These are phyloP conservation scores for Mycena rebaudengoi DNA, from an alignment of 768 basidiomycete genomes.

Conservation along the genomic window DNA sequence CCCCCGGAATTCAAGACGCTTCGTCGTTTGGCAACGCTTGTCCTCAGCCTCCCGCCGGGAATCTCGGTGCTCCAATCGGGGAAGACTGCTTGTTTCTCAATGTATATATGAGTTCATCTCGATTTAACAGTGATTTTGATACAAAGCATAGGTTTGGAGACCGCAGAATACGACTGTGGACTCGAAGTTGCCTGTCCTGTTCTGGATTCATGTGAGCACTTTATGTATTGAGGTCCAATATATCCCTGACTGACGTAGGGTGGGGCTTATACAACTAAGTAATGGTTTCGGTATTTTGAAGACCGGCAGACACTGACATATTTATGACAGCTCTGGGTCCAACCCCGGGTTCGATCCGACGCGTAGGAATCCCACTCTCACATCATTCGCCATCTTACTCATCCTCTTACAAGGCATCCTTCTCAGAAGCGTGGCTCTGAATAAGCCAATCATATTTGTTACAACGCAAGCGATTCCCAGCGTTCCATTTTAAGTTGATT, in stretches of 20 bases:
- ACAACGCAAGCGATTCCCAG: slow-evolving; percentile 46
- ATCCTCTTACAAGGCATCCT: slow-evolving; percentile 52
- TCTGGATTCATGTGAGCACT: slow-evolving; percentile 46
- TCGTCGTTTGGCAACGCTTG: slow-evolving; percentile 63
- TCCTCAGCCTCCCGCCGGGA: slow-evolving; percentile 50
- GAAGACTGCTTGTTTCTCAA: slow-evolving; percentile 69
- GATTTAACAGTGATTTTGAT: no score
- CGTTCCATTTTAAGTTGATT: background rate
- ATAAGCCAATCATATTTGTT: slow-evolving; percentile 65
- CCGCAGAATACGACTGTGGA: slow-evolving; percentile 35
- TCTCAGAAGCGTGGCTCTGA: slow-evolving; percentile 52
- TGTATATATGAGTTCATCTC: slow-evolving; percentile 42
- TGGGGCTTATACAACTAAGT: slow-evolving; percentile 52
- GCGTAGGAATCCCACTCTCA: slow-evolving; percentile 39
- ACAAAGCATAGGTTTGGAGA: slow-evolving; percentile 50
- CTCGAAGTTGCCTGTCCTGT: slow-evolving; percentile 47
- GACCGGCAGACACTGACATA: no score
- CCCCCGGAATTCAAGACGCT: slow-evolving; percentile 48
- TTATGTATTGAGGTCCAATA: background rate
- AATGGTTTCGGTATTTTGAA: no score
- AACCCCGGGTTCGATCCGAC: slow-evolving; percentile 53
- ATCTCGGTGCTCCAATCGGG: slow-evolving; percentile 51
- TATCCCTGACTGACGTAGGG: slow-evolving; percentile 54
- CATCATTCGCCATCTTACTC: background rate
- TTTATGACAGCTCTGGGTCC: slow-evolving; percentile 53